phyloP scores from a whole-genome alignment of 2,329 filamentous ascomycete genomes.

The Dothidotthia symphoricarpi region DNA sequence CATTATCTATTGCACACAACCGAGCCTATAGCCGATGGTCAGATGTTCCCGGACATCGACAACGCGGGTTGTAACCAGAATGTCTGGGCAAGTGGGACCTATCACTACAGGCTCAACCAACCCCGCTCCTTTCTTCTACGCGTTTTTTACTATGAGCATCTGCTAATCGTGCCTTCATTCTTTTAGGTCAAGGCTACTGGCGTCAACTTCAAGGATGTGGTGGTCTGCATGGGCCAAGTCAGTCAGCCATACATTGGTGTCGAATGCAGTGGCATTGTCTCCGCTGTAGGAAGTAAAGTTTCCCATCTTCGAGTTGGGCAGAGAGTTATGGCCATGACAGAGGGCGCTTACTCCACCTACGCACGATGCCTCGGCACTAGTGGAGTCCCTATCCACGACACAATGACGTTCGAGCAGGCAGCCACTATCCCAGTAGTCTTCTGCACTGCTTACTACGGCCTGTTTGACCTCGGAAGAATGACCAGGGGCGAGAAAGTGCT shows the following conservation, averaged over 20 bases:
- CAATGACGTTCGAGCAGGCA: constrained; percentile 17
- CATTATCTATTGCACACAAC: too few relatives aligned
- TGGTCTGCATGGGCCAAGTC: constrained; percentile 7
- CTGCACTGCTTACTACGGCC: constrained; percentile 8
- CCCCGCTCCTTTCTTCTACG: too few relatives aligned
- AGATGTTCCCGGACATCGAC: too few relatives aligned
- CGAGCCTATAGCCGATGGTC: too few relatives aligned
- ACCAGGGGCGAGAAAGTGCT: constrained; percentile 26
- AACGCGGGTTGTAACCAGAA: too few relatives aligned
- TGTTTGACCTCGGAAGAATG: constrained; percentile 23
- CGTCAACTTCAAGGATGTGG: constrained; percentile 18
- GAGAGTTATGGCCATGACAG: constrained; percentile 23
- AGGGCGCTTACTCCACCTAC: constrained; percentile 20
- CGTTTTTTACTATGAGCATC: too few relatives aligned
- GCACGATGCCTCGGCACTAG: too few relatives aligned
- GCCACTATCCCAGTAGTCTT: constrained; percentile 3
- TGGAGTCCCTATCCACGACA: too few relatives aligned
- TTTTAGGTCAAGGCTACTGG: too few relatives aligned
- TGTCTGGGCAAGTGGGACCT: too few relatives aligned
- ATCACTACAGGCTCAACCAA: too few relatives aligned
- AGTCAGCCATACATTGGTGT: constrained; percentile 7
- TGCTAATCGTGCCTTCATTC: too few relatives aligned
- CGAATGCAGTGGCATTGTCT: constrained; percentile 15
- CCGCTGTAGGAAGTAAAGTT: constrained; percentile 14
- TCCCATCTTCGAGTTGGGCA: constrained; percentile 21